Evolutionary conservation across 2,329 filamentous ascomycete genomes (phyloP).

Genomic region (Monosporascus cannonballus): DNA sequence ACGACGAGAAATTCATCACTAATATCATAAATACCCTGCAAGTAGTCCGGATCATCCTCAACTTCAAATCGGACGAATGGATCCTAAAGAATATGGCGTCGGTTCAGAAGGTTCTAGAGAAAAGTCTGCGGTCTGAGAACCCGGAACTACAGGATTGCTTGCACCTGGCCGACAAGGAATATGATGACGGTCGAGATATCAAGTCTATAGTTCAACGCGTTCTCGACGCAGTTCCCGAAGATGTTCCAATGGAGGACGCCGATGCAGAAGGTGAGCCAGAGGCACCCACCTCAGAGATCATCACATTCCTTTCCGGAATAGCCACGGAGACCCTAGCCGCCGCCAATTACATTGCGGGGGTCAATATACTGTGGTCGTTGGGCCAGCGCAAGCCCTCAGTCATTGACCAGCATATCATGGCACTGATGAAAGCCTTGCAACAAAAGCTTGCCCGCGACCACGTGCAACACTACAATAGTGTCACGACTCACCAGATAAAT

Average conservation of each 20-base stretch:
- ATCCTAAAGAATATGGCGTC: conserved; percentile 69
- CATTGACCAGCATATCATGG: conserved; percentile 81
- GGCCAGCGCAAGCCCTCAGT: conserved; percentile 78
- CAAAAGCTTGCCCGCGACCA: conserved; percentile 90
- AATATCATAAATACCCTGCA: conserved; percentile 92
- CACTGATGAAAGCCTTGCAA: conserved; percentile 90
- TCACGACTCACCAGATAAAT: conserved; percentile 45
- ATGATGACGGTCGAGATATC: conserved; percentile 63
- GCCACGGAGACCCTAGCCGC: conserved; percentile 82
- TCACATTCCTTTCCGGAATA: conserved; percentile 75
- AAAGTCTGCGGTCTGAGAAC: conserved; percentile 80
- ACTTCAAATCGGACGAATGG: conserved; percentile 87
- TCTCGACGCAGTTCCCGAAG: conserved; percentile 82
- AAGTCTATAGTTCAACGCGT: conserved; percentile 73
- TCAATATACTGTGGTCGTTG: conserved; percentile 91
- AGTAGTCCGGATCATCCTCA: conserved; percentile 82
- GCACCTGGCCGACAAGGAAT: conserved; percentile 65
- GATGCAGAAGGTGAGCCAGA: conserved; percentile 83
- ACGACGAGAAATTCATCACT: conserved; percentile 78
- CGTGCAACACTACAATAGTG: conserved; percentile 65
- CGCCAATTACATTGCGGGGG: conserved; percentile 75
- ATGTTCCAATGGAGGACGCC: conserved; percentile 65
- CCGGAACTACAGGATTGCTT: conserved; percentile 91
- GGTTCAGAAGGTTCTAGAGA: conserved; percentile 85
- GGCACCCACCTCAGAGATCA: conserved; percentile 77